Base-by-base conservation (phyloP, 1,139 yeast genomes). In the Hyphopichia khmerensis region DNA sequence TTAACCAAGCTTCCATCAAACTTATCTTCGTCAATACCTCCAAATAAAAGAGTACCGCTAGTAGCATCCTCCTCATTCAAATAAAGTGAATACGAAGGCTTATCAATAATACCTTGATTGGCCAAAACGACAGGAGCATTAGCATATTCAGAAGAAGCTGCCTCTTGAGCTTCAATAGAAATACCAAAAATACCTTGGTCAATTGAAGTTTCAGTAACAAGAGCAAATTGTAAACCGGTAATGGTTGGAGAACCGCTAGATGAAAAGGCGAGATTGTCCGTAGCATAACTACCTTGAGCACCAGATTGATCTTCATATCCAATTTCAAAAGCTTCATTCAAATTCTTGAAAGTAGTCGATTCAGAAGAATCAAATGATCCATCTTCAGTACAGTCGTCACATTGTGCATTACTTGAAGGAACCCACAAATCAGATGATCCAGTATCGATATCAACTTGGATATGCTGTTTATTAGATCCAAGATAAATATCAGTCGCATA, bases 361-460 rank as follows among this genome's bases (percentile, higher is more conserved):
- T 17, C 14, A 13, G 34, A 19, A 2, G 36, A 13, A 18, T 39
- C 33, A 29, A 27, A 39, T 8, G 41, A 14, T 3, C 41, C 41
- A 7, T 18, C 29, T 8, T n/a, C 27, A 7, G 10, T 34, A 18
- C 41, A 39, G 14, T 30, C 23, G 5, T 11, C 8, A 26, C 42
- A 17, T 30, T 30, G 13, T 8, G 14, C 32, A 40, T 17, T 18
- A 11, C 11, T 35, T 11, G 32, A 10, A 9, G 45, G 48, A 15
- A 58, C 55, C 67, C 67, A 64, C 38, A 62, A 52, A 43, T 63
- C 68, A n/a, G 62, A 51, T n/a, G 65, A 59, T 4, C 67, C 67
- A 13, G 67, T 64, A 44, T 63, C 68, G 17, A 64, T 39, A 27
- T 46, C 40, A 21, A 62, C 65, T 15, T 39, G 43, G 19, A 57